phyloP scores from a whole-genome alignment of 306 rosid genomes.

The Acacia melanoxylon region DNA sequence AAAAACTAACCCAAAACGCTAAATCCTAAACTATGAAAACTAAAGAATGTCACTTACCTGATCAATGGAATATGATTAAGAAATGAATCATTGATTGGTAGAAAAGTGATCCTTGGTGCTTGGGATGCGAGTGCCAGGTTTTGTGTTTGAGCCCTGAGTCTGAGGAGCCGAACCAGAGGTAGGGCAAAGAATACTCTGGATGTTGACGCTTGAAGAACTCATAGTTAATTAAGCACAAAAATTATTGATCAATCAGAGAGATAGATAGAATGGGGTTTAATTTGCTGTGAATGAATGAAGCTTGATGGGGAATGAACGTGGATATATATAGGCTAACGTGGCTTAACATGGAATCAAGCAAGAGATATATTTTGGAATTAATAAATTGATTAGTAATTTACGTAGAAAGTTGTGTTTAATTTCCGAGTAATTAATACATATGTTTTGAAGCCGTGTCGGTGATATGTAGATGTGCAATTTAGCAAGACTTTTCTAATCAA shows the following conservation, averaged over 20 bases:
- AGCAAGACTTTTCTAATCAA: no score
- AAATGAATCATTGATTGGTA: not conserved
- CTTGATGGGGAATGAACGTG: no score
- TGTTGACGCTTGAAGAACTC: not conserved
- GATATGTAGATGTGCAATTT: not conserved
- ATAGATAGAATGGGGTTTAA: not conserved
- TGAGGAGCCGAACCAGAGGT: not conserved
- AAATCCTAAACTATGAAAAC: no score
- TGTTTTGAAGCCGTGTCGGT: not conserved
- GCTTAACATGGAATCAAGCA: not conserved
- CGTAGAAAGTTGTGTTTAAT: not conserved
- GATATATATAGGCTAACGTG: not conserved
- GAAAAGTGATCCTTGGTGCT: not conserved
- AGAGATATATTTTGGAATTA: not conserved
- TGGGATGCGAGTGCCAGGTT: not conserved
- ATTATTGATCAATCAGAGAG: not conserved
- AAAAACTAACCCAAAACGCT: no score
- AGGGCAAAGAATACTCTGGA: not conserved
- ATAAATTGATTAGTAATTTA: no score
- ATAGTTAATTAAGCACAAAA: not conserved
- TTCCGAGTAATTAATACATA: not conserved
- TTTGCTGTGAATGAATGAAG: not conserved
- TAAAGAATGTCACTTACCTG: not conserved
- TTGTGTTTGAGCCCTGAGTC: not conserved
- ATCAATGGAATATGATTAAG: not conserved